Evolutionary conservation across 495 filamentous ascomycete species (phyloP), one percentile per base, ranked within the genome.

Genomic region (Hypoxylon subgilvum): DNA sequence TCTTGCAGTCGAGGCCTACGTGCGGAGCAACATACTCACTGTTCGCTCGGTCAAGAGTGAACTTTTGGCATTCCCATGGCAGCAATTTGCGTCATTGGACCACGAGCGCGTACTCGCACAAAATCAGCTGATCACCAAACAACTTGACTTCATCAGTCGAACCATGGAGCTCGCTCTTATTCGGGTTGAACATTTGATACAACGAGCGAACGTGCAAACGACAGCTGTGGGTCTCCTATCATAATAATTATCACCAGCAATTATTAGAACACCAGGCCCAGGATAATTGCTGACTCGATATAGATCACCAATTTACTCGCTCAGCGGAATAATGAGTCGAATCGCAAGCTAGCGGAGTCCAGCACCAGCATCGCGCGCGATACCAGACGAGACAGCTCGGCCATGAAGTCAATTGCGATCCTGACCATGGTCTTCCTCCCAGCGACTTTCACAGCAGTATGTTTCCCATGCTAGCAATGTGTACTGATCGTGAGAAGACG

Each of bases 401-500:
- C 72, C 13, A 76, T 74, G 72, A 79, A 72, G 45, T 72, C 66
- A 2, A 76, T 79, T n/a, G 68, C 75, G 0, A 38, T 76, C 2
- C 32, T 78, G 28, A 77, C 75, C 1, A 75, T 76, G 73, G 39
- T 76, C 0, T 78, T 77, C 32, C 55, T 78, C 2, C 75, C 75
- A 6, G 67, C 63, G 1, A 78, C 75, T 0, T 77, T 75, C 35
- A 61, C 70, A 17, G 69, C 69, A 10, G 69, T 70, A 18, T 31
- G 52, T 52, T 31, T n/a, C n/a, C 1, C 1, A 25, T 1, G 6
- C 6, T 42, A 41, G 14, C 2, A 1, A 40, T 7, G n/a, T n/a
- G n/a, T n/a, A n/a, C 2, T 6, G 19, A n/a, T 38, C 12, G 6
- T 19, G 27, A 7, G 0, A 10, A 19, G 13, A 42, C 14, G 4